phyloP scores from a whole-genome alignment of 495 filamentous ascomycete genomes.

The Hypoxylon cercidicola region DNA sequence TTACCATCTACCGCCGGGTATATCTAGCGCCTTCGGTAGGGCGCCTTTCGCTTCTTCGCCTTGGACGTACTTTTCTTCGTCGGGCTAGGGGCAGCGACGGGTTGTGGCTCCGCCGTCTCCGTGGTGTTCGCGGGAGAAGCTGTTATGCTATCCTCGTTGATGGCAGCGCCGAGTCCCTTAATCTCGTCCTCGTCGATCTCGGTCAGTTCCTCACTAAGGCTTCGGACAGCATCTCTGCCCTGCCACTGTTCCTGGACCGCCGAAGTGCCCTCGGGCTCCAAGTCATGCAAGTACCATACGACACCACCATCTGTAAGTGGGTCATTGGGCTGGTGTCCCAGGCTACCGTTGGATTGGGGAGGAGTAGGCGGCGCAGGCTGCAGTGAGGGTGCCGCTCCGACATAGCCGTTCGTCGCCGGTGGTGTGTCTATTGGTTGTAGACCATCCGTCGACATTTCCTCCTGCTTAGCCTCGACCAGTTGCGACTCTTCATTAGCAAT shows the following conservation, averaged over 20 bases:
- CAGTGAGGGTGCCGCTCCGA: conserved; percentile 44
- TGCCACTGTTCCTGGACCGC: conserved; percentile 77
- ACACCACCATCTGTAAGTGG: conserved; percentile 77
- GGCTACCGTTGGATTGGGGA: conserved; percentile 61
- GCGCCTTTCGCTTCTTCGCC: conserved; percentile 45
- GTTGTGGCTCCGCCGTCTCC: conserved; percentile 30
- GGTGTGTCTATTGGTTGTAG: conserved; percentile 52
- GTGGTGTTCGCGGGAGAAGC: conserved; percentile 50
- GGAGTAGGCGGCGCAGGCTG: conserved; percentile 55
- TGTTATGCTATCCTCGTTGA: conserved; percentile 55
- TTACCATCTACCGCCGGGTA: not conserved
- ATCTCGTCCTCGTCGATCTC: conserved; percentile 91
- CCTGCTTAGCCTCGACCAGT: conserved; percentile 26
- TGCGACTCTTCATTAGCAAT: conserved; percentile 26
- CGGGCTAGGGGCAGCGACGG: conserved; percentile 15
- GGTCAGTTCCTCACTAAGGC: conserved; percentile 85
- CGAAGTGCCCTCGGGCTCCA: conserved; percentile 80
- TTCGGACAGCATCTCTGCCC: conserved; percentile 77
- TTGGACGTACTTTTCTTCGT: conserved; percentile 46
- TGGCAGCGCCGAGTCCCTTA: conserved; percentile 63
- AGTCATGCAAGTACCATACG: conserved; percentile 87
- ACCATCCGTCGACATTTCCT: conserved; percentile 41
- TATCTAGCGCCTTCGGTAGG: conserved; percentile 43
- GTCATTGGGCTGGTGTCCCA: conserved; percentile 55
- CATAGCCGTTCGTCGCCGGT: conserved; percentile 49